Conservation (phyloP, 2,329 filamentous ascomycete species). For the Calonectria ilicicola region DNA sequence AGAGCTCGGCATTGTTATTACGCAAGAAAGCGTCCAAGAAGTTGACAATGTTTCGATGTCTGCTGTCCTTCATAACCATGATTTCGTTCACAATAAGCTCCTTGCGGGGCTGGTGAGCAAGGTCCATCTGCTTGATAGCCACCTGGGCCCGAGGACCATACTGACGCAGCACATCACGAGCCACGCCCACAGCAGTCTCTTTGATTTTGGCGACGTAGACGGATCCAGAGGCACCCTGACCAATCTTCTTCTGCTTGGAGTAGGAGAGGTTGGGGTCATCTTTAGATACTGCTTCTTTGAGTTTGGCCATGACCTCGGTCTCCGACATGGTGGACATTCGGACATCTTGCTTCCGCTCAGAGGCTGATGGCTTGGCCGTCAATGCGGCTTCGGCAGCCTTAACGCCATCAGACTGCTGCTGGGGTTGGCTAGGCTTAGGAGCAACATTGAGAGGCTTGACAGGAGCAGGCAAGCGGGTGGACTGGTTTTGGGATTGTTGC, state of each 20-base stretch:
- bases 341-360: constrained; percentile 88
- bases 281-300: constrained; percentile 94
- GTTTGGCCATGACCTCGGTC: constrained; percentile 94
- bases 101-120: constrained; percentile 96
- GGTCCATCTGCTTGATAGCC: constrained; percentile 99
- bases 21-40: constrained; percentile 97
- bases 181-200: constrained; percentile 87
- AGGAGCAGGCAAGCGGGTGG: constrained; percentile 66
- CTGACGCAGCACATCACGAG: constrained; percentile 80
- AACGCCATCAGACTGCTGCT: constrained; percentile 73
- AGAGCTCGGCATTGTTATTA: constrained; percentile 94
- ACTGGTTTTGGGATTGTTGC: constrained; percentile 59
- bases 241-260: constrained; percentile 99
- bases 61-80: constrained; percentile 99
- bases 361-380: constrained; percentile 80
- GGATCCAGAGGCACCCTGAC: constrained; percentile 96
- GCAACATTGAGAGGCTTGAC: constrained; percentile 86
- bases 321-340: constrained; percentile 99
- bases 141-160: constrained; percentile 89
- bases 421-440: constrained; percentile 67
- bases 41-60: constrained; percentile 98
- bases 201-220: constrained; percentile 98
- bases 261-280: constrained; percentile 95
- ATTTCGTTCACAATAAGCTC: constrained; percentile 99
- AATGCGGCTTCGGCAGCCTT: constrained; percentile 92